phyloP scores from a whole-genome alignment of 208 protist genomes.

The Acanthamoeba healyi region DNA sequence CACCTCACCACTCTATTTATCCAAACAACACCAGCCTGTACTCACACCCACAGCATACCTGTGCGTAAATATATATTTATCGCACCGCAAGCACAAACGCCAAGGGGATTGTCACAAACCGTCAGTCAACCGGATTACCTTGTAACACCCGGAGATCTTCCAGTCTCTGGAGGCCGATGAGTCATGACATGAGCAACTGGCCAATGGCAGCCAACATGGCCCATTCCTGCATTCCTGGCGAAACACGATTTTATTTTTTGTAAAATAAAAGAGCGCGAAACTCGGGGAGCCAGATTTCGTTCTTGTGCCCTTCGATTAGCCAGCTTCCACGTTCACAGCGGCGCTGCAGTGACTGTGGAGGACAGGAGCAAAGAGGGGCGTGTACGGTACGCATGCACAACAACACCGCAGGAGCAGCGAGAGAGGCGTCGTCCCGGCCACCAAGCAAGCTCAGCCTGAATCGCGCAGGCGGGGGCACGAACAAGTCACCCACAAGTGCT shows the following conservation, averaged over 20 bases:
- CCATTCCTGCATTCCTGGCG: background rate
- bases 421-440: background rate
- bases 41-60: no score
- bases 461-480: background rate
- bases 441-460: conserved; percentile 6
- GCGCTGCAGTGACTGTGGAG: no score
- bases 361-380: background rate
- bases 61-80: no score
- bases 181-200: no score
- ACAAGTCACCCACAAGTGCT: background rate
- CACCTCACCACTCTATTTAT: background rate
- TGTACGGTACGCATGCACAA: background rate
- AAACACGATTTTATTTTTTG: background rate
- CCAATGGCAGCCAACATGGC: no score
- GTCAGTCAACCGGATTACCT: background rate
- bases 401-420: background rate
- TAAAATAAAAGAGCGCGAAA: no score
- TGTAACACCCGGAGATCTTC: no score
- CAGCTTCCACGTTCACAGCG: background rate
- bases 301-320: conserved; percentile 32
- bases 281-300: conserved; percentile 23
- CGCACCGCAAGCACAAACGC: no score
- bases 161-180: no score
- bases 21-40: background rate
- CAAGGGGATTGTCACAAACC: no score